Percentiles rank a stretch among this genome's conserved stretches.
These are phyloP conservation scores for Yamadazyma membranifaciens DNA, from an alignment of 1,139 yeast species.

Conservation along the genomic window DNA sequence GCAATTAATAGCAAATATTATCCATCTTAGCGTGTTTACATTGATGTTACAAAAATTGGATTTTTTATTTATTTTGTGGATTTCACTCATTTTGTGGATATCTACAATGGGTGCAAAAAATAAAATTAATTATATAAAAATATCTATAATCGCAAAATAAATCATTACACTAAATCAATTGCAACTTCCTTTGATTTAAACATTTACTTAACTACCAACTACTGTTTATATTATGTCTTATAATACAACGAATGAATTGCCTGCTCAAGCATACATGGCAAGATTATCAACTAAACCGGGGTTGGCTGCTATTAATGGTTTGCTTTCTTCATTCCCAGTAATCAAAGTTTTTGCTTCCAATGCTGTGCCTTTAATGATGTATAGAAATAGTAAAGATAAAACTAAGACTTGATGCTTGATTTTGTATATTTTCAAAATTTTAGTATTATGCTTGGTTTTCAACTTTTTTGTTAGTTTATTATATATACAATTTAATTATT, in stretches of 20 bases:
- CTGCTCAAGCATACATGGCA: slow-evolving; percentile 45
- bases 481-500: slow-evolving; percentile 1
- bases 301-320: slow-evolving; percentile 57
- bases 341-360: slow-evolving; percentile 57
- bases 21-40: not conserved
- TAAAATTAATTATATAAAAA: too few relatives aligned
- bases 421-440: not conserved
- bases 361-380: slow-evolving; percentile 54
- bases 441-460: too few relatives aligned
- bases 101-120: slow-evolving; percentile 1
- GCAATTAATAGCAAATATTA: slow-evolving; percentile 23
- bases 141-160: not conserved
- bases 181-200: not conserved
- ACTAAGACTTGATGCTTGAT: not conserved
- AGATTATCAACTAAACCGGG: slow-evolving; percentile 53
- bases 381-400: slow-evolving; percentile 4
- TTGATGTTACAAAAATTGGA: too few relatives aligned
- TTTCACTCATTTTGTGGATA: slow-evolving; percentile 1
- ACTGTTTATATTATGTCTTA: not conserved
- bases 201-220: not conserved
- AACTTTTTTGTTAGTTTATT: not conserved
- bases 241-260: slow-evolving; percentile 26
- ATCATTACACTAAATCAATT: not conserved
- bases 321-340: slow-evolving; percentile 59
- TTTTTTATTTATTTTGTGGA: too few relatives aligned